These are phyloP conservation scores for Globisporangium cederbergense DNA, from an alignment of 352 stramenopile species.

Conservation along the genomic window DNA sequence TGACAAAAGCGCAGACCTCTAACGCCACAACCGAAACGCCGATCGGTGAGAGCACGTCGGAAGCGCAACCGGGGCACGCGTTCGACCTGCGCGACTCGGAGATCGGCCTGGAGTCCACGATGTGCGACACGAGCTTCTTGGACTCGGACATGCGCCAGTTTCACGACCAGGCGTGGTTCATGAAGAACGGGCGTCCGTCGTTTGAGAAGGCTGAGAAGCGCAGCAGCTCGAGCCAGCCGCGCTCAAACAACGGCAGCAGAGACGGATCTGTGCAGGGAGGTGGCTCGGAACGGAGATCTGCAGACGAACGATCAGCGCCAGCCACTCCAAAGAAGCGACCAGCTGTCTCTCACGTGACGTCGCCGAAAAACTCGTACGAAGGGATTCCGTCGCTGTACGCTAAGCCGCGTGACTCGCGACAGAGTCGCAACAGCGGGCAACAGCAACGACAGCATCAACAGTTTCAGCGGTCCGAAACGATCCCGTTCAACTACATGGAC, in stretches of 20 bases:
- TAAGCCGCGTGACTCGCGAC: conserved; percentile 6
- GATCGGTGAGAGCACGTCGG: conserved; percentile 6
- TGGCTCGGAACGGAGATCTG: neutral
- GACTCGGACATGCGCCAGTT: conserved; percentile 74
- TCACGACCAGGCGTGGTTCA: conserved; percentile 53
- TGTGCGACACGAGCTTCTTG: conserved; percentile 57
- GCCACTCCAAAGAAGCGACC: neutral
- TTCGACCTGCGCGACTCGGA: conserved; percentile 42
- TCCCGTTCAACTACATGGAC: conserved; percentile 5
- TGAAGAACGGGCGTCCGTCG: conserved; percentile 16
- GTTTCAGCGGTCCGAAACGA: conserved; percentile 11
- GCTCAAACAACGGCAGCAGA: neutral
- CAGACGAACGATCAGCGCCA: neutral
- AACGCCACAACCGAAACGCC: neutral
- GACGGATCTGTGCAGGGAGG: neutral
- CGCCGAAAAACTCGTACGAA: conserved; percentile 19
- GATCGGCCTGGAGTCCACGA: conserved; percentile 41
- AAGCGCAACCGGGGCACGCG: conserved; percentile 11
- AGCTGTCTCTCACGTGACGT: conserved; percentile 13
- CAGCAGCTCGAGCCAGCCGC: neutral
- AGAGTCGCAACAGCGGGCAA: neutral
- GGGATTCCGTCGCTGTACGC: conserved; percentile 18
- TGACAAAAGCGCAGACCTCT: neutral
- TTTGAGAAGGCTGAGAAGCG: neutral
- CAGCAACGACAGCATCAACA: neutral